Base-by-base conservation (phyloP, 176 grass and related monocot genomes). In the Poa pratensis region DNA sequence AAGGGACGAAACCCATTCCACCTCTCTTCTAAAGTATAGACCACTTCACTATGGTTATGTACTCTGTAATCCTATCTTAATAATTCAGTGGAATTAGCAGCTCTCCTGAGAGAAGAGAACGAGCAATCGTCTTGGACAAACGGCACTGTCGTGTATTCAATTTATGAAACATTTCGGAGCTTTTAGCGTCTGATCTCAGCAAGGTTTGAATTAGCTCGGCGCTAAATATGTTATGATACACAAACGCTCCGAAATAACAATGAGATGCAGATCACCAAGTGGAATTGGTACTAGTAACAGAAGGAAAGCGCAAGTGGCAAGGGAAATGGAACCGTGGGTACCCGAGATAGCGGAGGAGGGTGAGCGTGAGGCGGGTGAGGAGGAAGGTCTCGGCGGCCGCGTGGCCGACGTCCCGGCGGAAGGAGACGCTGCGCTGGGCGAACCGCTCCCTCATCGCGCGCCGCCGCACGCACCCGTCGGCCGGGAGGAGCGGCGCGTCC, bases 311-410 rank as follows among this genome's bases (percentile, higher is more conserved):
- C 45, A 10, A 61, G 55, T 62, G 72, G 46, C 34, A 54, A 80
- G 14, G 69, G 80, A 65, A 87, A 27, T 34, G 79, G 61, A 70
- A 67, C 7, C 3, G 63, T 10, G 70, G 59, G 24, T 89, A 96
- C 96, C 91, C 96, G 37, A 99, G 91, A 82, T 99, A 99, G 70
- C 96, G 93, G 75, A 99, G 96, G 32, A 99, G 93, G 32, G 42
- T 90, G 69, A 98, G 45, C 6, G 93, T 88, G 83, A 98, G 88
- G 23, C 96, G 87, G 14, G 93, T 98, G 77, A 95, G 61, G 58
- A 98, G 93, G 42, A 88, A 95, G 34, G 95, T 90, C 73, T 90
- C 84, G 7, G 79, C 74, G 57, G 84, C 89, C 10, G 84, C 89
- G 75, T 69, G 80, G 27, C 89, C 75, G 59, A 90, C 75, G 15